Evolutionary conservation across 768 basidiomycete genomes (phyloP).

Genomic region (Auricularia auricula-judae): DNA sequence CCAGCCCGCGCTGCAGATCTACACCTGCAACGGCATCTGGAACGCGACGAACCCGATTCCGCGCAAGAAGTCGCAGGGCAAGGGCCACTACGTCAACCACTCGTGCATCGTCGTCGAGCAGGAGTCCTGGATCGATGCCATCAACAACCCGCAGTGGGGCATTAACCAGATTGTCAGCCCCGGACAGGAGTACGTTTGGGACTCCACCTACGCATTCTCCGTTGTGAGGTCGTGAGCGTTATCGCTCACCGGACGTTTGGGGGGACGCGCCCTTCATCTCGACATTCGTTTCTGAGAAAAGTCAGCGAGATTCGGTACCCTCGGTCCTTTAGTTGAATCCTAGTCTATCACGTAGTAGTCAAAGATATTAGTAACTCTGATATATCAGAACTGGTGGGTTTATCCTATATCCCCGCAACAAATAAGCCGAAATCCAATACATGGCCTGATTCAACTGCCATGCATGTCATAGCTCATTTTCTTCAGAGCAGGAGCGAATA

Average conservation of each 20-base stretch:
- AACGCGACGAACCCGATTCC: constrained; percentile 5
- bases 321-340: too few species aligned
- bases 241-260: too few species aligned
- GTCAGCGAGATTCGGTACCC: too few species aligned
- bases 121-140: constrained; percentile 33
- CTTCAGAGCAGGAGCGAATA: too few species aligned
- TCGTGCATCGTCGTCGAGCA: constrained; percentile 13
- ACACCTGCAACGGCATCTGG: constrained; percentile 1
- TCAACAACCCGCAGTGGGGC: constrained; percentile 44
- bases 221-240: constrained; percentile 9
- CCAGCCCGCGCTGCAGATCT: constrained; percentile 32
- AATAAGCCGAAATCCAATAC: too few species aligned
- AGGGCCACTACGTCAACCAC: constrained; percentile 9
- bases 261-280: too few species aligned
- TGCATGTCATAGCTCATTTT: too few species aligned
- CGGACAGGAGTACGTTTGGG: constrained; percentile 31
- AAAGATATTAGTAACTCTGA: too few species aligned
- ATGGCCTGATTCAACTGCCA: too few species aligned
- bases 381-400: too few species aligned
- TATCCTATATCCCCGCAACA: too few species aligned
- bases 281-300: background rate
- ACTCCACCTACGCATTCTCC: constrained; percentile 38
- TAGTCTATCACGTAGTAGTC: too few species aligned
- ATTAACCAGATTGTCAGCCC: constrained; percentile 34
- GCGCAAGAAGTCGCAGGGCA: constrained; percentile 4